These are phyloP conservation scores for Phytopythium sindhum DNA, from an alignment of 352 stramenopile species.

Conservation along the genomic window DNA sequence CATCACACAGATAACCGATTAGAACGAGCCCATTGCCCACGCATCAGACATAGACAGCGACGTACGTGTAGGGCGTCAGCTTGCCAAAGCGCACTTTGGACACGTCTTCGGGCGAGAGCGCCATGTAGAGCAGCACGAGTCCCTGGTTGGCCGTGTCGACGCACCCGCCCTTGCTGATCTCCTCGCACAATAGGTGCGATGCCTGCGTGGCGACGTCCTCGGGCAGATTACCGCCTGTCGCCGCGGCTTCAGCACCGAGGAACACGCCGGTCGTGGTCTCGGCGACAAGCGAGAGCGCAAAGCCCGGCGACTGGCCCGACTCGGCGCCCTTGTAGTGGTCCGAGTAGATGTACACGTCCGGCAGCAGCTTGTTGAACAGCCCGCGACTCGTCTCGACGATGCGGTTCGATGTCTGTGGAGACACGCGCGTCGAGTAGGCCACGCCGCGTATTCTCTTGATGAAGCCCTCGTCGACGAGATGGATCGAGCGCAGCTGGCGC, in stretches of 20 bases:
- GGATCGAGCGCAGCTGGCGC: slow-evolving; percentile 91
- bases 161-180: slow-evolving; percentile 93
- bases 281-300: slow-evolving; percentile 92
- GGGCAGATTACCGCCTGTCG: slow-evolving; percentile 82
- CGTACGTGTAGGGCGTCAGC: slow-evolving; percentile 80
- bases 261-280: slow-evolving; percentile 97
- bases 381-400: slow-evolving; percentile 96
- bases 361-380: slow-evolving; percentile 97
- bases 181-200: slow-evolving; percentile 94
- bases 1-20: neutral
- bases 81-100: slow-evolving; percentile 91
- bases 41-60: neutral
- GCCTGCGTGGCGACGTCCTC: slow-evolving; percentile 95
- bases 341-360: slow-evolving; percentile 99
- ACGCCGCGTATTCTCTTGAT: slow-evolving; percentile 98
- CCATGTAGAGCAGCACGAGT: slow-evolving; percentile 97
- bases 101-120: slow-evolving; percentile 97
- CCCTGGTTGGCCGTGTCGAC: slow-evolving; percentile 96
- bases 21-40: neutral
- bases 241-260: slow-evolving; percentile 91
- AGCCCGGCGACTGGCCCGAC: slow-evolving; percentile 88
- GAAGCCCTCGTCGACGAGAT: slow-evolving; percentile 95
- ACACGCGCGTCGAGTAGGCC: slow-evolving; percentile 96
- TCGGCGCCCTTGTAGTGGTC: slow-evolving; percentile 96
- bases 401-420: slow-evolving; percentile 96